Conservation (phyloP, 805 yeast species). For the baker's yeast (Saccharomyces cerevisiae) region DNA sequence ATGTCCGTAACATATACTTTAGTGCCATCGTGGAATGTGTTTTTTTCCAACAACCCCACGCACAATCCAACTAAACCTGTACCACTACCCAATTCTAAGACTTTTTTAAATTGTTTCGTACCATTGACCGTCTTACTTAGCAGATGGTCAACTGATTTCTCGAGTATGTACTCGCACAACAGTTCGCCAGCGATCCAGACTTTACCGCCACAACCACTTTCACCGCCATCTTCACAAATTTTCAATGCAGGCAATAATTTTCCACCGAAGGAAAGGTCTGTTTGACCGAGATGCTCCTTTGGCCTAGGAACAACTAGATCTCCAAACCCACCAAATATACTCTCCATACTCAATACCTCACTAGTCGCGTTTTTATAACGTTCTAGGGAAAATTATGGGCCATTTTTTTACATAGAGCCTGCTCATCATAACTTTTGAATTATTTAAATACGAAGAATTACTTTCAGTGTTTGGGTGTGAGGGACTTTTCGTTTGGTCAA, state of each 20-base stretch:
- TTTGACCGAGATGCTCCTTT: slow-evolving; percentile 31
- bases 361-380: not conserved
- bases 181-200: slow-evolving; percentile 56
- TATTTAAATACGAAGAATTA: not conserved
- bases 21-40: slow-evolving; percentile 16
- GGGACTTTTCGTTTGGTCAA: not conserved
- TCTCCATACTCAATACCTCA: slow-evolving; percentile 8
- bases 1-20: slow-evolving; percentile 44
- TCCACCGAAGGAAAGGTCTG: slow-evolving; percentile 35
- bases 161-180: slow-evolving; percentile 38
- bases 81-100: slow-evolving; percentile 50
- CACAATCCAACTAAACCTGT: slow-evolving; percentile 48
- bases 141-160: slow-evolving; percentile 14
- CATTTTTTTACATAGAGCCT: not conserved
- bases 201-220: slow-evolving; percentile 55
- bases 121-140: slow-evolving; percentile 6
- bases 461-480: not conserved
- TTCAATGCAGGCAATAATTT: slow-evolving; percentile 31
- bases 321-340: slow-evolving; percentile 10
- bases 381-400: not conserved
- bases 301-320: slow-evolving; percentile 12
- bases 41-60: slow-evolving; percentile 21
- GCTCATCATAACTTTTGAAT: not conserved
- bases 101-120: slow-evolving; percentile 17
- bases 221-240: slow-evolving; percentile 50